Conservation (phyloP, 192 early-diverging fungal species). For the Entrophospora sp. region DNA sequence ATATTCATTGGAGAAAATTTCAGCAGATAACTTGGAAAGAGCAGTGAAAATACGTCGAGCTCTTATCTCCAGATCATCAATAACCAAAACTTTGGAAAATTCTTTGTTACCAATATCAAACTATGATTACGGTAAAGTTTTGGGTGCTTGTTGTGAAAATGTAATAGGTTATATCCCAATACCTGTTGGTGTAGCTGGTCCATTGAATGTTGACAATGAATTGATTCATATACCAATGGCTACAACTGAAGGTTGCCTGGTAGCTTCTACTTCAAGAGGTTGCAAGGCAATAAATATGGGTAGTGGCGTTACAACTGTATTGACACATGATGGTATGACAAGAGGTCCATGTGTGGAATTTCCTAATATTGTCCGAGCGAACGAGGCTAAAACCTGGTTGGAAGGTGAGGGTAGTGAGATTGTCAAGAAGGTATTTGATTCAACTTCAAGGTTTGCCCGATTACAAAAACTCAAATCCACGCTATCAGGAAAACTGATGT, state of each 20-base stretch:
- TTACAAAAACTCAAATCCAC: constrained; percentile 74
- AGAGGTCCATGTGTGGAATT: constrained; percentile 89
- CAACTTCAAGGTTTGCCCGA: constrained; percentile 82
- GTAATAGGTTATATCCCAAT: constrained; percentile 90
- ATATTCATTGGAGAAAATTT: constrained; percentile 83
- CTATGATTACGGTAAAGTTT: constrained; percentile 84
- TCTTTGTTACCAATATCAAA: constrained; percentile 69
- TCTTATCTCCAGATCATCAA: constrained; percentile 60
- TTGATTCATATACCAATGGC: constrained; percentile 86
- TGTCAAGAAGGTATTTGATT: constrained; percentile 73
- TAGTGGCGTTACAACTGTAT: constrained; percentile 72
- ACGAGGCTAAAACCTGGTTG: constrained; percentile 63
- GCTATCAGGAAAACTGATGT: constrained; percentile 74
- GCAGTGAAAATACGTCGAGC: constrained; percentile 78
- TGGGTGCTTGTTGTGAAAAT: constrained; percentile 93
- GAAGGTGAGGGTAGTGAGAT: constrained; percentile 53
- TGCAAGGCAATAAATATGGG: constrained; percentile 89
- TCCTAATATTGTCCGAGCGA: constrained; percentile 56
- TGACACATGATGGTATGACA: constrained; percentile 83
- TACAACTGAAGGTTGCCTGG: constrained; percentile 85
- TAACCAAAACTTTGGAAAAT: constrained; percentile 53
- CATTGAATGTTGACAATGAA: constrained; percentile 74
- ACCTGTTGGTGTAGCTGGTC: constrained; percentile 89
- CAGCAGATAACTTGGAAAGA: constrained; percentile 67
- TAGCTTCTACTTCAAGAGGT: constrained; percentile 86